Conservation (phyloP, 352 stramenopile species). For the Chrysophaeum taylorii region DNA sequence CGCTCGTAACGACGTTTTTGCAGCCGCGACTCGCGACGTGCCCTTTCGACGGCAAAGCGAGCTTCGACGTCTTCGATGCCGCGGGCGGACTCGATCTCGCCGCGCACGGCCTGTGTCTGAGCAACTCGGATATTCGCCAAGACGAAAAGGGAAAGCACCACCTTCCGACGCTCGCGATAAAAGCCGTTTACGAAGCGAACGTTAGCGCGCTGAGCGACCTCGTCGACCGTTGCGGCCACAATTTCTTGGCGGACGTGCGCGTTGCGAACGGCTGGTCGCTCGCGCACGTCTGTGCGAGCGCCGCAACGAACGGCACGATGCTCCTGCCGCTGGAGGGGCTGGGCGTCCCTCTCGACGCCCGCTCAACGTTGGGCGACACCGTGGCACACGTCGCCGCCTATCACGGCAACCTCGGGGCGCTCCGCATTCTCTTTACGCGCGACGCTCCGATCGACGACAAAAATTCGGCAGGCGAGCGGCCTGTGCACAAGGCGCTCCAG, state of each 20-base stretch:
- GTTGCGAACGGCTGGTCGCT: neutral
- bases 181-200: neutral
- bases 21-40: no score
- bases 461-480: neutral
- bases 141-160: no score
- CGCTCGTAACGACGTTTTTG: no score
- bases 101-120: no score
- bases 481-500: neutral
- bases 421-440: neutral
- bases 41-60: no score
- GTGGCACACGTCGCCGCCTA: conserved; percentile 4
- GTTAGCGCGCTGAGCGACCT: neutral
- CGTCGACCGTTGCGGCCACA: neutral
- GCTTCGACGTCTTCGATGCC: no score
- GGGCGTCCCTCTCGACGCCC: neutral
- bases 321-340: neutral
- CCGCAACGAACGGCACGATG: neutral
- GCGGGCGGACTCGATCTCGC: no score
- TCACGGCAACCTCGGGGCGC: conserved; percentile 1
- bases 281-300: conserved; percentile 6
- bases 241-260: neutral
- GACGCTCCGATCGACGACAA: neutral
- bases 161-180: neutral
- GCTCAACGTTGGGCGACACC: neutral
- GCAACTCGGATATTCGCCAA: no score